phyloP scores from a whole-genome alignment of 495 filamentous ascomycete species.

The Daldinia grandis region DNA sequence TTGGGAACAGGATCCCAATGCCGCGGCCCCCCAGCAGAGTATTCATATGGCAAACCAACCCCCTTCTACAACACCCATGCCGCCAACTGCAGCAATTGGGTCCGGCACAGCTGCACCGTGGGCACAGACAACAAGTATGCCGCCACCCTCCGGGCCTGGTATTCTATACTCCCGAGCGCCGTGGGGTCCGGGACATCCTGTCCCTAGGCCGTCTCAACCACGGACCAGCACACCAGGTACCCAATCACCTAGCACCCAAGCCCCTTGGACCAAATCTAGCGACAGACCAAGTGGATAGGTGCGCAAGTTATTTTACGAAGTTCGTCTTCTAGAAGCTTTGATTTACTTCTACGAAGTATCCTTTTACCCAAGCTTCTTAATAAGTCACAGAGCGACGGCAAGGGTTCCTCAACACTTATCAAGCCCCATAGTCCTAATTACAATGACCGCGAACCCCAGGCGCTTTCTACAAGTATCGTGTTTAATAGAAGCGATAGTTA shows the following conservation, averaged over 20 bases:
- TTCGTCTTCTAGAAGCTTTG: background rate
- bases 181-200: slow-evolving; percentile 31
- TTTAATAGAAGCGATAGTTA: background rate
- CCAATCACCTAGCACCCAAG: slow-evolving; percentile 30
- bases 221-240: slow-evolving; percentile 17
- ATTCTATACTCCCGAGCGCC: slow-evolving; percentile 49
- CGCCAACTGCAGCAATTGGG: slow-evolving; percentile 15
- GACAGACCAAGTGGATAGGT: slow-evolving; percentile 41
- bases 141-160: slow-evolving; percentile 40
- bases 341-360: background rate
- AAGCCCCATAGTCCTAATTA: background rate
- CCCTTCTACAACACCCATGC: slow-evolving; percentile 38
- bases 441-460: background rate
- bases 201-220: slow-evolving; percentile 30
- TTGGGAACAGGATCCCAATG: slow-evolving; percentile 79
- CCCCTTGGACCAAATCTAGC: slow-evolving; percentile 43
- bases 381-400: background rate
- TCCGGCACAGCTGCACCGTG: slow-evolving; percentile 52
- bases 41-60: slow-evolving; percentile 70
- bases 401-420: background rate
- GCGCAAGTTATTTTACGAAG: background rate
- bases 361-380: background rate
- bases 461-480: background rate
- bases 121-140: slow-evolving; percentile 48
- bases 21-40: slow-evolving; percentile 54